A percentile compares a stretch with the other conserved stretches of the same genome.
These are phyloP conservation scores for Haplosporangium sp. DNA, from an alignment of 371 early-diverging fungal genomes.

Conservation along the genomic window DNA sequence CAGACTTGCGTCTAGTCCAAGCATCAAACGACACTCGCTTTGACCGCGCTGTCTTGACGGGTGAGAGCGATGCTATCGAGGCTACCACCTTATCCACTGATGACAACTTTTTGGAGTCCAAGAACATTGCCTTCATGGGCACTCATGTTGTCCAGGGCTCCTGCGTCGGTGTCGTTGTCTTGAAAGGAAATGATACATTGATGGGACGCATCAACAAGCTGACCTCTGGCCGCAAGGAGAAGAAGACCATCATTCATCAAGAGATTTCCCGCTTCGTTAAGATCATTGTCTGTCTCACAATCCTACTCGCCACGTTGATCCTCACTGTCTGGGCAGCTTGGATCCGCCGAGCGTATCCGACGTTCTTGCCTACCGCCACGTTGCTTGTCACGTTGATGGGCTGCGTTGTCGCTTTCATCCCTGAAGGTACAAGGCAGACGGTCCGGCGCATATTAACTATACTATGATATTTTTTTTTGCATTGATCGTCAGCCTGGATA, in stretches of 20 bases:
- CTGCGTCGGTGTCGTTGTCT: constrained; percentile 71
- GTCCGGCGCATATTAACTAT: too few species aligned
- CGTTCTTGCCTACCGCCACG: constrained; percentile 63
- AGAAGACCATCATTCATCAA: constrained; percentile 69
- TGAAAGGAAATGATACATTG: constrained; percentile 71
- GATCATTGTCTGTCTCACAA: constrained; percentile 71
- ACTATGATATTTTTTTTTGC: background rate
- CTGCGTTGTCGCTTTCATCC: constrained; percentile 68
- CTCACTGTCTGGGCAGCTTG: constrained; percentile 65
- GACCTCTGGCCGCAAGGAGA: constrained; percentile 55
- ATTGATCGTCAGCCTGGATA: too few species aligned
- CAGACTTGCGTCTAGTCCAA: constrained; percentile 71
- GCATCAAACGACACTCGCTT: constrained; percentile 69
- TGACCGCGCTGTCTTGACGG: constrained; percentile 77
- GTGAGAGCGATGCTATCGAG: constrained; percentile 72
- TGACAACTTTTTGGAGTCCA: constrained; percentile 69
- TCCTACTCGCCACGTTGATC: constrained; percentile 60
- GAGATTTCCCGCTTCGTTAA: constrained; percentile 78
- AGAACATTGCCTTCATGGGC: constrained; percentile 76
- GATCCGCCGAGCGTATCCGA: constrained; percentile 61
- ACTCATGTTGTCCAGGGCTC: constrained; percentile 73
- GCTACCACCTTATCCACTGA: constrained; percentile 67
- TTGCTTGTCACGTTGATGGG: constrained; percentile 81
- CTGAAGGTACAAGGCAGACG: background rate
- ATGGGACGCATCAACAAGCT: constrained; percentile 79